phyloP scores from a whole-genome alignment of 805 yeast species.

The Ogataea nitratoaversa region DNA sequence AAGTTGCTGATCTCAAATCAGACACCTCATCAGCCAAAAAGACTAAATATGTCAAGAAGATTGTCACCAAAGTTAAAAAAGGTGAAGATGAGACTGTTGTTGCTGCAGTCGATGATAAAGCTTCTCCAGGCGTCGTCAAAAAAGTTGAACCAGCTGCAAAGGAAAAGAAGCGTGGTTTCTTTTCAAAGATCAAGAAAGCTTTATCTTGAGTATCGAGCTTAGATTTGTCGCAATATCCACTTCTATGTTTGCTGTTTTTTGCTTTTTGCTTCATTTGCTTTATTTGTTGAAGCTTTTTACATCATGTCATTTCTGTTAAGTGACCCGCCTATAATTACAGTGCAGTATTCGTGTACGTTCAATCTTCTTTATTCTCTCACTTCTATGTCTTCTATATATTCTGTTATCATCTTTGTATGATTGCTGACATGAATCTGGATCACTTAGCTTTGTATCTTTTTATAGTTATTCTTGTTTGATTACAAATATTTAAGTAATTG shows the following conservation, averaged over 20 bases:
- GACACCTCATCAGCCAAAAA: slow-evolving; percentile 13
- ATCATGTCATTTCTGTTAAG: too few relatives aligned
- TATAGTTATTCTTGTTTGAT: too few relatives aligned
- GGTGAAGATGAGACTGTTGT: slow-evolving; percentile 14
- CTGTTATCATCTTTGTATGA: too few relatives aligned
- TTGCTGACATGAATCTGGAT: too few relatives aligned
- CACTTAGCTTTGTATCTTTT: too few relatives aligned
- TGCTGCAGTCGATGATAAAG: slow-evolving; percentile 9
- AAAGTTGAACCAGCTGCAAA: slow-evolving; percentile 13
- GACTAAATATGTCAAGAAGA: slow-evolving; percentile 31
- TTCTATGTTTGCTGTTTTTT: background rate
- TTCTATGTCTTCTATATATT: too few relatives aligned
- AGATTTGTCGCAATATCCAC: background rate
- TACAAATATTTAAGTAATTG: too few relatives aligned
- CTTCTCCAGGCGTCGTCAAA: slow-evolving; percentile 10
- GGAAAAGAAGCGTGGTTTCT: slow-evolving; percentile 39
- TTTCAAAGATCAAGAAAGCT: slow-evolving; percentile 39
- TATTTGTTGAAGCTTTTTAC: too few relatives aligned
- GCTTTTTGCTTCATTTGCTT: too few relatives aligned
- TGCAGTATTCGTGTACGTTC: too few relatives aligned
- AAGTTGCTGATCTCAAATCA: slow-evolving; percentile 8
- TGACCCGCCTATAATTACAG: too few relatives aligned
- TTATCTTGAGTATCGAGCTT: slow-evolving; percentile 22
- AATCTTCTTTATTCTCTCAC: too few relatives aligned
- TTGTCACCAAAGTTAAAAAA: slow-evolving; percentile 28